phyloP scores from a whole-genome alignment of 768 basidiomycete genomes.

The Rhizopogon sp. region DNA sequence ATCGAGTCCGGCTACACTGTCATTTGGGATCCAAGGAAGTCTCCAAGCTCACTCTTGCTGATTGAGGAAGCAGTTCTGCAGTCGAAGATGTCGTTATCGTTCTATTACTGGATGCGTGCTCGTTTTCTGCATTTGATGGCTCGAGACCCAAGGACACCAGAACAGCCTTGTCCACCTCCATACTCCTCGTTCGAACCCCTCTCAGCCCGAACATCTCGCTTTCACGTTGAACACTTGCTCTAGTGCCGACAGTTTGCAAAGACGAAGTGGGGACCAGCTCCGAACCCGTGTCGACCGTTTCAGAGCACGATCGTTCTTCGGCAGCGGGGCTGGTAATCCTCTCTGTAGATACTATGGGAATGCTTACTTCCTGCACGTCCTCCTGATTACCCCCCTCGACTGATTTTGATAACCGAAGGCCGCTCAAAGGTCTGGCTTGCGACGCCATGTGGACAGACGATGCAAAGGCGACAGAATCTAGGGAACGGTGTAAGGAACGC shows the following conservation, averaged over 20 bases:
- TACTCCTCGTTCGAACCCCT: constrained; percentile 43
- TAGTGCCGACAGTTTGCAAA: constrained; percentile 9
- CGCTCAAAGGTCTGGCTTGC: neutral
- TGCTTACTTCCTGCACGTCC: constrained; percentile 2
- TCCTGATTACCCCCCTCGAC: constrained; percentile 1
- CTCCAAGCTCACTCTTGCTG: neutral
- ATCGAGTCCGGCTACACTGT: constrained; percentile 38
- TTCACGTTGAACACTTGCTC: constrained; percentile 10
- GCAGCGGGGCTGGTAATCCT: constrained; percentile 5
- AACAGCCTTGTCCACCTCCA: constrained; percentile 43
- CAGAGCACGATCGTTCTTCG: no score
- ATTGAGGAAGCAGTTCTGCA: neutral
- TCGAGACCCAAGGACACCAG: constrained; percentile 30
- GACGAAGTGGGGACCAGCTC: constrained; percentile 19
- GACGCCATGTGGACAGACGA: neutral
- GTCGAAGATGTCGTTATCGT: neutral
- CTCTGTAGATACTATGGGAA: constrained; percentile 10
- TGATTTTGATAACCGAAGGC: neutral
- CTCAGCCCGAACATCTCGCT: constrained; percentile 38
- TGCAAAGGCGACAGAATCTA: constrained; percentile 5
- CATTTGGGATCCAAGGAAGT: constrained; percentile 4
- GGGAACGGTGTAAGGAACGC: constrained; percentile 9
- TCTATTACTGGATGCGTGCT: neutral
- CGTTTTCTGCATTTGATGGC: constrained; percentile 2
- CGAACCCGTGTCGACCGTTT: constrained; percentile 15